phyloP scores from a whole-genome alignment of 768 basidiomycete species.

The Asterophora parasitica region DNA sequence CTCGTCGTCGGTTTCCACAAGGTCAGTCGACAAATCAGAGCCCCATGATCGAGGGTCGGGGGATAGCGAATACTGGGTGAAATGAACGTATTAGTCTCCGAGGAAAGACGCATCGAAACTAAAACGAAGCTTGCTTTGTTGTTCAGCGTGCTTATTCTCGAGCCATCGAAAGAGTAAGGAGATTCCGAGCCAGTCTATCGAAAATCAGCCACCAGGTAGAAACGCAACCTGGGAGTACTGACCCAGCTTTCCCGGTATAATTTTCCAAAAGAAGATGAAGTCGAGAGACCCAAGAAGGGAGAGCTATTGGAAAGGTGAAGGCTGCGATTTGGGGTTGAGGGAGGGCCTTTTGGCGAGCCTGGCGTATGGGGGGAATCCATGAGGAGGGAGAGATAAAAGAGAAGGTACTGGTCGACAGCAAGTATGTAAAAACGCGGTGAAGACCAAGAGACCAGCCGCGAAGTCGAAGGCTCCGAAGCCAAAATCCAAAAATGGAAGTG shows the following conservation, averaged over 20 bases:
- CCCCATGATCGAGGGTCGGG: constrained; percentile 69
- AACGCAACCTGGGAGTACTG: background rate
- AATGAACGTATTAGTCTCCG: background rate
- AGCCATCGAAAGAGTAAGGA: constrained; percentile 40
- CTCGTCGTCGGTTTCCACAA: constrained; percentile 64
- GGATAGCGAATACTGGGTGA: constrained; percentile 52
- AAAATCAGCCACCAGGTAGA: background rate
- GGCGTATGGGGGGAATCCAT: constrained; percentile 29
- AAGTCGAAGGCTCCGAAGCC: constrained; percentile 12
- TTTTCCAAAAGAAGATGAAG: constrained; percentile 29
- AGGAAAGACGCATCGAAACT: background rate
- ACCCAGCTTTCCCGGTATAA: constrained; percentile 41
- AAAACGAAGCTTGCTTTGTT: constrained; percentile 33
- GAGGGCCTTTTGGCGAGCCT: constrained; percentile 25
- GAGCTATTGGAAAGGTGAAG: constrained; percentile 18
- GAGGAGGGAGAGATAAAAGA: constrained; percentile 15
- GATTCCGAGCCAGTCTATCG: constrained; percentile 32
- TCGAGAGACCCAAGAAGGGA: background rate
- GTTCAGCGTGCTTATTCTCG: constrained; percentile 38
- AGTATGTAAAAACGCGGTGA: constrained; percentile 3
- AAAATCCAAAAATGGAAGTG: constrained; percentile 16
- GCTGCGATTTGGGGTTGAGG: constrained; percentile 27
- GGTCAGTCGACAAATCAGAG: constrained; percentile 47
- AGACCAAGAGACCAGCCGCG: constrained; percentile 10
- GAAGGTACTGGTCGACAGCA: constrained; percentile 12